These are phyloP conservation scores for Colletotrichum agaves DNA, from an alignment of 2,329 filamentous ascomycete species.

Conservation along the genomic window DNA sequence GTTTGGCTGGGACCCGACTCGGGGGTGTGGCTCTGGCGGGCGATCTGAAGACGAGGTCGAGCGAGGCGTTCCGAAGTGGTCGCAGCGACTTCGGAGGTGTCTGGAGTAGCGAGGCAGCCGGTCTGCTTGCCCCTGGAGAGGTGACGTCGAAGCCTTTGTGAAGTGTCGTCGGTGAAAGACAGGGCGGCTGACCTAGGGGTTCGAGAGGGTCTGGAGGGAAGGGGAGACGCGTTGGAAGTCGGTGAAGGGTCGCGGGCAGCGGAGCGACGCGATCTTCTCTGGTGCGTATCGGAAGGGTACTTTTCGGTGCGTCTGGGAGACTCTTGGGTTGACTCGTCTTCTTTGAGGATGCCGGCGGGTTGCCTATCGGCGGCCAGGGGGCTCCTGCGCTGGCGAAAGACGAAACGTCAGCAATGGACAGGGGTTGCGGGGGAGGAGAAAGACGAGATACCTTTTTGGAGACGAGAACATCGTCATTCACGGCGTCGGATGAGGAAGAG, in stretches of 20 bases:
- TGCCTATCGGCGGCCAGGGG: slow-evolving; percentile 27
- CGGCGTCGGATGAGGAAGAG: slow-evolving; percentile 46
- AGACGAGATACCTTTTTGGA: slow-evolving; percentile 25
- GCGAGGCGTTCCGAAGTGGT: slow-evolving; percentile 48
- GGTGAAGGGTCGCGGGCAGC: slow-evolving; percentile 48
- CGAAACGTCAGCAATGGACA: slow-evolving; percentile 15
- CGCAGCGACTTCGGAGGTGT: slow-evolving; percentile 60
- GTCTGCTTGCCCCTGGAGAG: slow-evolving; percentile 44
- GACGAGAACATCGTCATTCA: slow-evolving; percentile 9
- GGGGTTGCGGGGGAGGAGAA: not conserved
- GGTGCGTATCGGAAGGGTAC: slow-evolving; percentile 42
- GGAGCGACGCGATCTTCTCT: slow-evolving; percentile 48
- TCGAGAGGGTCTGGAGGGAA: slow-evolving; percentile 38
- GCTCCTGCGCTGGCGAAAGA: slow-evolving; percentile 24
- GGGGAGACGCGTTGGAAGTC: slow-evolving; percentile 46
- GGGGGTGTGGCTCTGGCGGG: slow-evolving; percentile 56
- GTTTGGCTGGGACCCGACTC: slow-evolving; percentile 56
- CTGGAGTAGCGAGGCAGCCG: slow-evolving; percentile 65
- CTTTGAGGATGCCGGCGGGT: slow-evolving; percentile 31
- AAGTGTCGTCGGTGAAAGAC: slow-evolving; percentile 44
- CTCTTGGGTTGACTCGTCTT: slow-evolving; percentile 46
- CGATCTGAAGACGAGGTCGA: slow-evolving; percentile 54
- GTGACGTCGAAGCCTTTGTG: slow-evolving; percentile 53
- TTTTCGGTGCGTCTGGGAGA: slow-evolving; percentile 42
- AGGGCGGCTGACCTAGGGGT: slow-evolving; percentile 23